Base-by-base conservation (phyloP, 2,329 filamentous ascomycete species). In the Neofusicoccum cordaticola region DNA sequence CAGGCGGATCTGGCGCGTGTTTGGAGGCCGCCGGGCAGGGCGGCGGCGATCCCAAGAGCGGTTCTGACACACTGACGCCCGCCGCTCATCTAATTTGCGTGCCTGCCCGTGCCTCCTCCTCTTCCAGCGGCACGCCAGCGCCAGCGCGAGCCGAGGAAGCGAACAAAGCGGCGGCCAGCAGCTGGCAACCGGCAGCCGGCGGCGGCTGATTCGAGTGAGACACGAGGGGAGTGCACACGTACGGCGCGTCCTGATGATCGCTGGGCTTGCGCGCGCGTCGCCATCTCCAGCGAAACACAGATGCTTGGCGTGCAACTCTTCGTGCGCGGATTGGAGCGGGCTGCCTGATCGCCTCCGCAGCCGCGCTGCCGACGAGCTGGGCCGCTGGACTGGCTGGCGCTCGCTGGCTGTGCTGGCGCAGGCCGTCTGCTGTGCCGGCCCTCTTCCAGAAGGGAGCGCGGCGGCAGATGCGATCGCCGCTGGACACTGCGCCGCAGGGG, bases 401-500 rank as follows among this genome's bases (percentile, higher is more conserved):
- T 31, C 27, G 27, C 27, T 31, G 27, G 41, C 41, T 44, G 41
- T 31, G 41, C 41, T n/a, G 41, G 41, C 15, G 41, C 41, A 15
- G 41, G 41, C 41, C 6, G 37, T 7, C 13, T 44, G 41, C 41
- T n/a, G 15, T 44, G 41, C 39, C 39, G 39, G 41, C 15, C 41
- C 6, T 2, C 34, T 39, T 39, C 34, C 51, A 41, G 35, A 53
- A 35, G 50, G 50, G 31, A 53, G 27, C 27, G 27, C 27, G 39
- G n/a, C 19, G 41, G 34, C 56, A 17, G 41, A 39, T 60, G 41
- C 27, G 56, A 61, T 61, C 57, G 35, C 17, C 51, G 35, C 51
- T 56, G 35, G 39, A 56, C 39, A 27, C 41, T 61, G 42, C 57
- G 57, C 22, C 56, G 42, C 57, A 61, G 57, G 56, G 56, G 56